Base-by-base conservation (phyloP, 78 protist species). In the Isochrysis galbana region DNA sequence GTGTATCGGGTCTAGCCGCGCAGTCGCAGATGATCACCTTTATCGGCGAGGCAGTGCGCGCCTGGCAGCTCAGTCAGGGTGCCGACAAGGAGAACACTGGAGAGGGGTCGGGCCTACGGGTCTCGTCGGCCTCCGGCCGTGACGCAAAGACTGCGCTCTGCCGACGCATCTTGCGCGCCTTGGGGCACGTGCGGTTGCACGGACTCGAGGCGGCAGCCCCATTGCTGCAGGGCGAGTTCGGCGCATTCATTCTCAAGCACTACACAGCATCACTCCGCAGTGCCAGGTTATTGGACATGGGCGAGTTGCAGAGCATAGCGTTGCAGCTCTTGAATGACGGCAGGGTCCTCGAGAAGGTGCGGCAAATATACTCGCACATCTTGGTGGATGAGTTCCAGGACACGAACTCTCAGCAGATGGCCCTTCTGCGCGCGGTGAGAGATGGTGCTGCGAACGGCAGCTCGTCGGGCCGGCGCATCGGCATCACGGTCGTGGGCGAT, bases 351-450 rank as follows among this genome's bases (percentile, higher is more conserved):
- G 80, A 3, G 39, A n/a, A 1, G 29, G 41, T 70, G 41, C 80
- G 39, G 41, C 41, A 22, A 21, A 3, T 5, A 17, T 70, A 70
- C 80, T 5, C 23, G 39, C 39, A 17, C 39, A 19, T 70, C 14
- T 41, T 70, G 39, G 80, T 70, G 44, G 80, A 70, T 41, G 80
- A 70, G 80, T 70, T 34, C 80, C 80, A 70, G 74, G 74, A 61
- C 74, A 61, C 74, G 26, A 61, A 61, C 74, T 7, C 74, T 23
- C 74, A 23, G n/a, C 74, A 61, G 74, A 23, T 61, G 7, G 10
- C 74, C 74, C 74, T 61, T 32, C 10, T 61, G 36, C 23, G 74
- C 29, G 36, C 26, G 61, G 61, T 51, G 61, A 7, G 14, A 14
- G 61, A 51, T 7, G 29, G 14, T 7, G 7, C 61, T 14, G 61